A percentile compares a stretch with the other conserved stretches of the same genome.
Conservation (phyloP, 108 stramenopile species). For the Pseudonitzschia delicatissima region DNA sequence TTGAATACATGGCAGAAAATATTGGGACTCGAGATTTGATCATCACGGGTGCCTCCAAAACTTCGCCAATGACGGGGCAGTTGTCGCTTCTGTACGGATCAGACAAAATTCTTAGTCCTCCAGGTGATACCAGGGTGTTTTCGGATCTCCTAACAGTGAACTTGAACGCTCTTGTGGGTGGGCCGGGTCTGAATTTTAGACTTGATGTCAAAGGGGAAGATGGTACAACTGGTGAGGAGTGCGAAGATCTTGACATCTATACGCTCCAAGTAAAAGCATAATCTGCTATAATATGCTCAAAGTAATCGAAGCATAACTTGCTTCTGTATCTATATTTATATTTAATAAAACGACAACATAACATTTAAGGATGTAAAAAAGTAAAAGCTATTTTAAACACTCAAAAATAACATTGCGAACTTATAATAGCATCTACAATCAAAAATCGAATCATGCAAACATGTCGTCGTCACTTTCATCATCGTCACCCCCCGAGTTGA, state of each 20-base stretch:
- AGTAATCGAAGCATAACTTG: too few species aligned
- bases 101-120: background rate
- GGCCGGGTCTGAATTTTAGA: background rate
- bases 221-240: background rate
- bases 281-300: background rate
- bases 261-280: background rate
- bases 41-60: slow-evolving; percentile 16
- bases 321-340: too few species aligned
- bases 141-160: slow-evolving; percentile 9
- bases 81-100: background rate
- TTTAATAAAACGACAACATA: too few species aligned
- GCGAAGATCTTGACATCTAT: background rate
- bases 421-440: too few species aligned
- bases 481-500: background rate
- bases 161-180: background rate
- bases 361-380: background rate
- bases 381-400: background rate
- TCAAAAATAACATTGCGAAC: too few species aligned
- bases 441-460: slow-evolving; percentile 62
- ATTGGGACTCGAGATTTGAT: slow-evolving; percentile 6
- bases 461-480: slow-evolving; percentile 73
- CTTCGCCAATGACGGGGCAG: slow-evolving; percentile 19
- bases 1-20: slow-evolving; percentile 24
- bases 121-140: background rate
- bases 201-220: background rate